Conservation (phyloP, 495 filamentous ascomycete genomes). For the Podospora anserina region DNA sequence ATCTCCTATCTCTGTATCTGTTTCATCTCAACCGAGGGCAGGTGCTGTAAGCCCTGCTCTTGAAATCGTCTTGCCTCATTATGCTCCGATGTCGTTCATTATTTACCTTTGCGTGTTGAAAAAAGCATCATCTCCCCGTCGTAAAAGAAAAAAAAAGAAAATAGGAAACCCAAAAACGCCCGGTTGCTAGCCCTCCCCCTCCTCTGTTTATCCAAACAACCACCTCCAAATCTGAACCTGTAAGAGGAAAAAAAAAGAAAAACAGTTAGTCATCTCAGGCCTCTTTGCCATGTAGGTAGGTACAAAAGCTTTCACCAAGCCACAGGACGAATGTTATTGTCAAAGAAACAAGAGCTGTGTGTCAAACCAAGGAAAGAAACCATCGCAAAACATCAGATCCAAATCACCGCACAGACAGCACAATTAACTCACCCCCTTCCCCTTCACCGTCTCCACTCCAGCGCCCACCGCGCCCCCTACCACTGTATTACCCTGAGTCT, state of each 20-base stretch:
- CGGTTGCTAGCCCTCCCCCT: neutral
- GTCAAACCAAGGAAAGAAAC: neutral
- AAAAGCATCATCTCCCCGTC: neutral
- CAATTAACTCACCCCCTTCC: slow-evolving; percentile 9
- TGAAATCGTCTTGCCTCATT: neutral
- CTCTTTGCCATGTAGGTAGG: neutral
- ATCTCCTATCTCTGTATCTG: neutral
- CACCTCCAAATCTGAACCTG: neutral
- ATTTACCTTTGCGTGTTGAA: neutral
- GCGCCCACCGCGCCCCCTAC: slow-evolving; percentile 13
- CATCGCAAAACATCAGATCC: neutral
- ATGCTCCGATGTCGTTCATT: neutral
- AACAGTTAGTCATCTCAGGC: neutral
- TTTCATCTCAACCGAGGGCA: neutral
- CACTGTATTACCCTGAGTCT: slow-evolving; percentile 14
- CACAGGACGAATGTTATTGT: neutral
- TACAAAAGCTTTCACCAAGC: neutral
- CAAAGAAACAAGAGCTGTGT: neutral
- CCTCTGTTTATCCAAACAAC: neutral
- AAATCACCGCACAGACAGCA: neutral
- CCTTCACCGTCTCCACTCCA: neutral
- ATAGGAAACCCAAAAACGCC: neutral
- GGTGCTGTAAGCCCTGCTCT: neutral
- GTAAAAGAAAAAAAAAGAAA: neutral
- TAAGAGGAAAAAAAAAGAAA: neutral